A percentile compares a stretch with the other conserved stretches of the same genome.
Conservation (phyloP, 176 grass and related monocot species). For the Oryza glumipatula region DNA sequence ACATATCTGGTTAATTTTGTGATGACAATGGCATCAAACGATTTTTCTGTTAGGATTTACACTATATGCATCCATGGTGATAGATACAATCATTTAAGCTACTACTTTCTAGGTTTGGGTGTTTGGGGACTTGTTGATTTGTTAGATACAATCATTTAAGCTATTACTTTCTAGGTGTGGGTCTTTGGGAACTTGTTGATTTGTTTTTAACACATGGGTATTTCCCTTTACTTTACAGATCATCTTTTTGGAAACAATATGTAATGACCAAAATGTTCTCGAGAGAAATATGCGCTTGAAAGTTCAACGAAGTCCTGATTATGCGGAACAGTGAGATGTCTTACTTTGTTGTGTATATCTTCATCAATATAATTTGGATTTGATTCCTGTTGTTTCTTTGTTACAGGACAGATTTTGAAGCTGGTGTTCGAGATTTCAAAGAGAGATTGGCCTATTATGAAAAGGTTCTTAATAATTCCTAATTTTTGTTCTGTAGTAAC, state of each 20-base stretch:
- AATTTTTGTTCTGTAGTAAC: conserved; percentile 31
- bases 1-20: not conserved
- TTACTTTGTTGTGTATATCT: conserved; percentile 20
- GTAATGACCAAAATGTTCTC: conserved; percentile 82
- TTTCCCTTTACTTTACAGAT: conserved; percentile 59
- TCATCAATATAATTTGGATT: conserved; percentile 16
- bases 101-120: not conserved
- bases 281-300: conserved; percentile 97
- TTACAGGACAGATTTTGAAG: conserved; percentile 92
- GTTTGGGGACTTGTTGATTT: conserved; percentile 6
- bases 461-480: conserved; percentile 61
- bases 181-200: conserved; percentile 1
- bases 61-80: not conserved
- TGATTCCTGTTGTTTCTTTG: conserved; percentile 23
- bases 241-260: conserved; percentile 99
- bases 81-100: not conserved
- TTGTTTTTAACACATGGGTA: conserved; percentile 16
- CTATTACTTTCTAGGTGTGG: not conserved
- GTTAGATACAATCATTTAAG: not conserved
- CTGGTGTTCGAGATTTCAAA: conserved; percentile 92
- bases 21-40: not conserved
- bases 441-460: conserved; percentile 90
- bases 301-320: conserved; percentile 99
- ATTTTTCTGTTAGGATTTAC: not conserved
- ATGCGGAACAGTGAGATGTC: conserved; percentile 84